phyloP scores from a whole-genome alignment of 2,329 filamentous ascomycete genomes.

The Fusarium liriodendri region DNA sequence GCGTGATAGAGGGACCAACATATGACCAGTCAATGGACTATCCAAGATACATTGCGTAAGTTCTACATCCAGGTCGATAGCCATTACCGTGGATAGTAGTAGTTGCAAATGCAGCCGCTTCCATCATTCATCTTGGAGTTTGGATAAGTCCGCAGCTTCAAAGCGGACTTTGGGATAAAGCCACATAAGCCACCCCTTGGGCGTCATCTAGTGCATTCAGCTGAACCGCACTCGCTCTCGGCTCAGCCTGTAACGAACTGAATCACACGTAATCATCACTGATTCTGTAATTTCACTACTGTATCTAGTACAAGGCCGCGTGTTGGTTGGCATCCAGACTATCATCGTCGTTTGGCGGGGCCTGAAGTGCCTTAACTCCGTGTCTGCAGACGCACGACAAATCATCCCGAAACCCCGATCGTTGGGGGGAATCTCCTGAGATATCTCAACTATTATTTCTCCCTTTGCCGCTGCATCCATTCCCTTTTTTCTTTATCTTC shows the following conservation, averaged over 20 bases:
- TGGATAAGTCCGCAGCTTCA: slow-evolving; percentile 24
- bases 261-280: slow-evolving; percentile 1
- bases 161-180: slow-evolving; percentile 22
- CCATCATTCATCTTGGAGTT: neutral
- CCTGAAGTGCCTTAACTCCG: slow-evolving; percentile 34
- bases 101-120: slow-evolving; percentile 20
- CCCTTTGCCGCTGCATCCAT: neutral
- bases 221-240: neutral
- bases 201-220: neutral
- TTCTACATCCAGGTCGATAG: neutral
- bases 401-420: slow-evolving; percentile 34
- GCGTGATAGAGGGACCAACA: neutral
- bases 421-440: slow-evolving; percentile 38
- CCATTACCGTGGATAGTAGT: neutral
- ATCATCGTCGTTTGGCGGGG: slow-evolving; percentile 20
- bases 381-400: slow-evolving; percentile 5
- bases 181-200: neutral
- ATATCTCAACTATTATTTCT: slow-evolving; percentile 29
- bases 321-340: slow-evolving; percentile 32
- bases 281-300: neutral
- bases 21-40: neutral
- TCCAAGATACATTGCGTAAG: neutral
- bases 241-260: slow-evolving; percentile 21
- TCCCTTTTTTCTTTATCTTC: neutral
- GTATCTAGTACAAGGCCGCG: neutral